phyloP scores from a whole-genome alignment of 2,329 filamentous ascomycete species.

The Cladosporium colombiae region DNA sequence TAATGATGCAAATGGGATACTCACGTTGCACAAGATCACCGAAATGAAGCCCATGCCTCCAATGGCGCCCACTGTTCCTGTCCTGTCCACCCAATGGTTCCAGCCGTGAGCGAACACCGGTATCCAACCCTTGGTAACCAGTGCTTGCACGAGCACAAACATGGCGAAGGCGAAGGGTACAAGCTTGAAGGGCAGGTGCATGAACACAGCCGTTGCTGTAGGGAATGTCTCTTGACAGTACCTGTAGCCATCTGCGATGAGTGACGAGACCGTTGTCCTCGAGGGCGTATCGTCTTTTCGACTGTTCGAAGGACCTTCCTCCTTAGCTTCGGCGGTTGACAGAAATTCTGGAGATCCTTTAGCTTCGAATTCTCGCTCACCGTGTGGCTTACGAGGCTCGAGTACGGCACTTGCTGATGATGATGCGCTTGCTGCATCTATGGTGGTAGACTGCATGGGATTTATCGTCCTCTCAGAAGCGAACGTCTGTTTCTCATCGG shows the following conservation, averaged over 20 bases:
- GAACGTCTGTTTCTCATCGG: background rate
- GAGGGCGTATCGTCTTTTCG: background rate
- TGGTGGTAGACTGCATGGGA: background rate
- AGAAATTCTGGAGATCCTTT: background rate
- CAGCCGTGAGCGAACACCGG: slow-evolving; percentile 71
- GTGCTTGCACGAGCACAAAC: slow-evolving; percentile 72
- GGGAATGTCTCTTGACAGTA: slow-evolving; percentile 72
- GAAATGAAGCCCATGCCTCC: slow-evolving; percentile 74
- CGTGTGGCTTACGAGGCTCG: background rate
- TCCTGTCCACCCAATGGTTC: slow-evolving; percentile 71
- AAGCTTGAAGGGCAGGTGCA: slow-evolving; percentile 66
- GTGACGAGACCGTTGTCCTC: slow-evolving; percentile 55
- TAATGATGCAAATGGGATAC: slow-evolving; percentile 37
- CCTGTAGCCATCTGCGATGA: slow-evolving; percentile 48
- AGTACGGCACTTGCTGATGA: background rate
- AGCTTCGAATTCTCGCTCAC: background rate
- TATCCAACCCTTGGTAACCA: slow-evolving; percentile 75
- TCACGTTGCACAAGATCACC: slow-evolving; percentile 70
- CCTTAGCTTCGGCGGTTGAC: background rate
- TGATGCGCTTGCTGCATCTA: background rate
- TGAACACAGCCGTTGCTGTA: slow-evolving; percentile 64
- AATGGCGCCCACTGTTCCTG: slow-evolving; percentile 67
- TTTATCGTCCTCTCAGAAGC: background rate
- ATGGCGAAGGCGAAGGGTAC: slow-evolving; percentile 72
- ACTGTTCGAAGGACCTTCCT: background rate